Evolutionary conservation across 768 basidiomycete species (phyloP).

Genomic region (Astraeus odoratus): DNA sequence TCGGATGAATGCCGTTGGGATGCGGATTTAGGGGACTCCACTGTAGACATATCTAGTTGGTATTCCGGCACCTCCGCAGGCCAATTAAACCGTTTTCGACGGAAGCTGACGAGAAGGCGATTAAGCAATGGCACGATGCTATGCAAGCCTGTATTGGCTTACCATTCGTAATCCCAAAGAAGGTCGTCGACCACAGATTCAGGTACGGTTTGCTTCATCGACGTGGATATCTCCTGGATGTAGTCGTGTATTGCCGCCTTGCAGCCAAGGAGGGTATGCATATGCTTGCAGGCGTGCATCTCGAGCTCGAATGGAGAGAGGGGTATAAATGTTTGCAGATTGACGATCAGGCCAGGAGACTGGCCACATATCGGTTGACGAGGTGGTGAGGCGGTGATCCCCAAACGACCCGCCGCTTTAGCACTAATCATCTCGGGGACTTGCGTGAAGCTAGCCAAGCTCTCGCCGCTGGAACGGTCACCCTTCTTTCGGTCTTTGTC

Average conservation of each 20-base stretch:
- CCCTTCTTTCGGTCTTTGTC: slow-evolving; percentile 15
- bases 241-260: slow-evolving; percentile 50
- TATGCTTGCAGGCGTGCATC: slow-evolving; percentile 66
- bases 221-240: slow-evolving; percentile 30
- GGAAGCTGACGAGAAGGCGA: slow-evolving; percentile 41
- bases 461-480: slow-evolving; percentile 24
- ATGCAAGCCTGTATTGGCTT: slow-evolving; percentile 4
- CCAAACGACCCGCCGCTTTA: slow-evolving; percentile 35
- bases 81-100: slow-evolving; percentile 64
- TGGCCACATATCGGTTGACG: slow-evolving; percentile 32
- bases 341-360: slow-evolving; percentile 57
- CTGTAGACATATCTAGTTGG: slow-evolving; percentile 18
- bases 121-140: slow-evolving; percentile 8
- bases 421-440: slow-evolving; percentile 26
- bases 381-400: slow-evolving; percentile 18
- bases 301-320: slow-evolving; percentile 55
- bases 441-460: slow-evolving; percentile 11
- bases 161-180: slow-evolving; percentile 33
- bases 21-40: slow-evolving; percentile 15
- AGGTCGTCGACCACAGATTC: slow-evolving; percentile 19
- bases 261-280: slow-evolving; percentile 59
- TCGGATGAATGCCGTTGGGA: slow-evolving; percentile 16
- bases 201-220: slow-evolving; percentile 16
- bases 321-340: slow-evolving; percentile 53
- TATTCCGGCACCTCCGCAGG: slow-evolving; percentile 39